Evolutionary conservation across 1,284 basidiomycete genomes (phyloP).

Genomic region (Ceratobasidium sp.): DNA sequence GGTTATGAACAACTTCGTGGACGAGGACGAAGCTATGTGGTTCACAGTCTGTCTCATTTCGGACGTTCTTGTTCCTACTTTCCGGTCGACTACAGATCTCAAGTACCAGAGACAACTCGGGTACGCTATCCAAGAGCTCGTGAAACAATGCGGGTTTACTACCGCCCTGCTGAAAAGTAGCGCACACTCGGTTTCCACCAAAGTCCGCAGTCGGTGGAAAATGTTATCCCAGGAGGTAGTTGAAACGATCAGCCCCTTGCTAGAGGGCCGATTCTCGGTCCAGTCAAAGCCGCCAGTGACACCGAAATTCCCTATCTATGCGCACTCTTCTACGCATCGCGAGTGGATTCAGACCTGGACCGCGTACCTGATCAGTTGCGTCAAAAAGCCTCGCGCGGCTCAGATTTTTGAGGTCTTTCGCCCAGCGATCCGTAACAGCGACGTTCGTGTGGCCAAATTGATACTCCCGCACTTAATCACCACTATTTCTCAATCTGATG

Average conservation of each 20-base stretch:
- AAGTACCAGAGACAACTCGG: conserved; percentile 92
- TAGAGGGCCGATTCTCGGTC: conserved; percentile 78
- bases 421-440: conserved; percentile 85
- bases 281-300: conserved; percentile 54
- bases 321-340: conserved; percentile 81
- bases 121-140: conserved; percentile 93
- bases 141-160: conserved; percentile 90
- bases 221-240: conserved; percentile 85
- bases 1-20: conserved; percentile 85
- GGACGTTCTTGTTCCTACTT: conserved; percentile 91
- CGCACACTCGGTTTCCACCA: conserved; percentile 69
- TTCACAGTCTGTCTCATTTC: conserved; percentile 91
- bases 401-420: conserved; percentile 86
- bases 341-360: conserved; percentile 98
- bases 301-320: conserved; percentile 80
- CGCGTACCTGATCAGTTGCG: conserved; percentile 81
- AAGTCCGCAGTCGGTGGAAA: conserved; percentile 81
- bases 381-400: conserved; percentile 69
- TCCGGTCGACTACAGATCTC: conserved; percentile 93
- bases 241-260: conserved; percentile 90
- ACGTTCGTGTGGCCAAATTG: conserved; percentile 91
- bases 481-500: conserved; percentile 81
- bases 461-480: conserved; percentile 94
- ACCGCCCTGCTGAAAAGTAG: conserved; percentile 72
- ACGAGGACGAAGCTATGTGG: conserved; percentile 80